Percentiles rank a stretch among this genome's conserved stretches.
Evolutionary conservation across 202 grass and related monocot genomes (phyloP).

Genomic region (Dendrocalamus latiflorus): DNA sequence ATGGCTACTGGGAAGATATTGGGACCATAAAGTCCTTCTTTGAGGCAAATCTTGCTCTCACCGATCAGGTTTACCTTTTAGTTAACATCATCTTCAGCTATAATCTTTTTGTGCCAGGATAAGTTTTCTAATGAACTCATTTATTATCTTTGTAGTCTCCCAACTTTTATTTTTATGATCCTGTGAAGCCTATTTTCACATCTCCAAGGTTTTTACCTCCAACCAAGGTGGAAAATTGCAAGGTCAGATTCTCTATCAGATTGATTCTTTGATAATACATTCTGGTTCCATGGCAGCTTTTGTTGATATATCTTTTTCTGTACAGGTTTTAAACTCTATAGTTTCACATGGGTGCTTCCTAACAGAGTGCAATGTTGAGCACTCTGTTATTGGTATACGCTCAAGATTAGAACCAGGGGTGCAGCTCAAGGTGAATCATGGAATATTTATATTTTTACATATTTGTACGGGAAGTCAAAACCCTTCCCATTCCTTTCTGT

Average conservation of each 20-base stretch:
- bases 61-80: constrained; percentile 52
- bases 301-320: constrained; percentile 1
- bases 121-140: constrained; percentile 5
- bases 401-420: constrained; percentile 60
- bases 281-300: background rate
- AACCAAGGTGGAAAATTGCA: constrained; percentile 69
- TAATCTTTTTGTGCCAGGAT: background rate
- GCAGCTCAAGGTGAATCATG: constrained; percentile 53
- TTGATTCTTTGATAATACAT: background rate
- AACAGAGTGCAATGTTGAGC: constrained; percentile 60
- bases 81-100: background rate
- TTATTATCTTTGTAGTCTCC: constrained; percentile 36
- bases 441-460: too few species aligned
- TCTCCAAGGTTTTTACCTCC: constrained; percentile 72
- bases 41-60: constrained; percentile 77
- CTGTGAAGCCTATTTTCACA: constrained; percentile 56
- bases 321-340: constrained; percentile 70
- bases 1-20: constrained; percentile 86
- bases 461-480: too few species aligned
- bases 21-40: constrained; percentile 87
- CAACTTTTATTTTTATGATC: constrained; percentile 77
- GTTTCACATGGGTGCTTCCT: constrained; percentile 77
- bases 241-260: constrained; percentile 44
- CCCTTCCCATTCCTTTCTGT: too few species aligned
- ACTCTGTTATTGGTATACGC: constrained; percentile 69